Conservation (phyloP, 768 basidiomycete species). For the Leccinum broughii region DNA sequence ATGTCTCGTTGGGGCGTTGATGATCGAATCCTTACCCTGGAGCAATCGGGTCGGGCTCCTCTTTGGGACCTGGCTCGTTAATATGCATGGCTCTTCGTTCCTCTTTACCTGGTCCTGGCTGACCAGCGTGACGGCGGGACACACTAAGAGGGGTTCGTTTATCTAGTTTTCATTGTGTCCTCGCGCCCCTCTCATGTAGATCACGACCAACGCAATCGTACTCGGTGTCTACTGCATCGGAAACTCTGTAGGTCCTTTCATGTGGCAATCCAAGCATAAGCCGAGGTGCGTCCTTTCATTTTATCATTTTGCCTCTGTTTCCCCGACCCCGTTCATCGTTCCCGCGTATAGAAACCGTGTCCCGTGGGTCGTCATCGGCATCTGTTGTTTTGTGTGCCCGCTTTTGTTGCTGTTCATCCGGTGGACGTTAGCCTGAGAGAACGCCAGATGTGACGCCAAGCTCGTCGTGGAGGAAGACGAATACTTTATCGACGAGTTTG, state of each 20-base stretch:
- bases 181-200: slow-evolving; percentile 5
- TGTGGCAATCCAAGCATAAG: slow-evolving; percentile 71
- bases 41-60: slow-evolving; percentile 63
- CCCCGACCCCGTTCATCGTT: too few relatives aligned
- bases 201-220: slow-evolving; percentile 63
- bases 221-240: slow-evolving; percentile 67
- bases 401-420: too few relatives aligned
- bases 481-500: slow-evolving; percentile 49
- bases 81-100: slow-evolving; percentile 42
- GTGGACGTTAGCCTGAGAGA: slow-evolving; percentile 36
- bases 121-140: slow-evolving; percentile 63
- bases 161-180: background rate
- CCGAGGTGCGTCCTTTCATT: slow-evolving; percentile 48
- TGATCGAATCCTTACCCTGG: slow-evolving; percentile 68
- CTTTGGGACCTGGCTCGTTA: slow-evolving; percentile 41
- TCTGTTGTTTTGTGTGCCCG: too few relatives aligned
- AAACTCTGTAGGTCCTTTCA: slow-evolving; percentile 71
- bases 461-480: slow-evolving; percentile 46
- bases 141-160: slow-evolving; percentile 52
- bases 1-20: slow-evolving; percentile 58
- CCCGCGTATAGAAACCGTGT: too few relatives aligned
- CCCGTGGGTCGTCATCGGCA: slow-evolving; percentile 23
- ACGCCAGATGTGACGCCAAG: slow-evolving; percentile 63
- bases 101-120: slow-evolving; percentile 65
- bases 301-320: too few relatives aligned